These are phyloP conservation scores for Cardamine occulta DNA, from an alignment of 345 rosid genomes.

Conservation along the genomic window DNA sequence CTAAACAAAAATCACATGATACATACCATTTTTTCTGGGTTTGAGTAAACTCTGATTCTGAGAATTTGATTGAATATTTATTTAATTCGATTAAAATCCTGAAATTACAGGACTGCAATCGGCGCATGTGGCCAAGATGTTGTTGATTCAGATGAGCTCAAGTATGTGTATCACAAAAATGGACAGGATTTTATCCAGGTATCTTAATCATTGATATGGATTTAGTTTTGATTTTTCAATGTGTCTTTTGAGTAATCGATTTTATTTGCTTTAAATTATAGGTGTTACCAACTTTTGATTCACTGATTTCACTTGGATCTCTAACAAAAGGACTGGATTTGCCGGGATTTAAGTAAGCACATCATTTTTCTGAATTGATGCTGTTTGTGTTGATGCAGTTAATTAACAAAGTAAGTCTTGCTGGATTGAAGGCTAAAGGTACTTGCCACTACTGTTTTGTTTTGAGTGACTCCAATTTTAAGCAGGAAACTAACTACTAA, in stretches of 20 bases:
- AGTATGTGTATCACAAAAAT: conserved; percentile 69
- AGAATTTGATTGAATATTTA: no score
- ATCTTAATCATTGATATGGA: background rate
- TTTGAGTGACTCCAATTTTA: no score
- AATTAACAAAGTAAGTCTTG: conserved; percentile 63
- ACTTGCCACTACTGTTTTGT: background rate
- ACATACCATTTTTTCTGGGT: no score
- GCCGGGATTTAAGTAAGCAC: conserved; percentile 70
- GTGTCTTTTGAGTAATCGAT: background rate
- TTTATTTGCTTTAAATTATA: conserved; percentile 23
- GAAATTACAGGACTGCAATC: no score
- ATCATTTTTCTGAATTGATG: conserved; percentile 6
- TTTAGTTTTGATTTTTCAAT: background rate
- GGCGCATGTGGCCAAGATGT: conserved; percentile 83
- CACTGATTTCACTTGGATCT: conserved; percentile 52
- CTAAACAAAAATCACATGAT: no score
- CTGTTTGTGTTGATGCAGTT: conserved; percentile 55
- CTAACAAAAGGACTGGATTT: conserved; percentile 39
- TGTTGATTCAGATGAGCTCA: conserved; percentile 71
- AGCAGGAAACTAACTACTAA: no score
- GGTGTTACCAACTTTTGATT: conserved; percentile 91
- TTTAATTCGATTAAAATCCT: no score
- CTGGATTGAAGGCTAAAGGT: conserved; percentile 96
- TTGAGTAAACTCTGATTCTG: no score
- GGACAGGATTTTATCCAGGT: conserved; percentile 81